A percentile compares a stretch with the other conserved stretches of the same genome.
These are phyloP conservation scores for Xanthoconium separans DNA, from an alignment of 1,284 basidiomycete species.

Conservation along the genomic window DNA sequence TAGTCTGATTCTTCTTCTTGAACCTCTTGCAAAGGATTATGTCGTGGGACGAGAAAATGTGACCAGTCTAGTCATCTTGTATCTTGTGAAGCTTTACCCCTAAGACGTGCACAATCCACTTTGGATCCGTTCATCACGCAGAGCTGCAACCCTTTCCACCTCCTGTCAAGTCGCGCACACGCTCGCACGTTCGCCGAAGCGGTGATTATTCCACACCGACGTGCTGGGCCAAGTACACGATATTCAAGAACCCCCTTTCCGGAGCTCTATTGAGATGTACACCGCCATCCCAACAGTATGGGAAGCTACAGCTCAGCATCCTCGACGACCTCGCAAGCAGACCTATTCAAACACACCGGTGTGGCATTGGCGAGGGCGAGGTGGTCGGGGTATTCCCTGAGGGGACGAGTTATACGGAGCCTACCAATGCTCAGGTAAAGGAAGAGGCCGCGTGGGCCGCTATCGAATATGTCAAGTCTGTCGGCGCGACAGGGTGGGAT, in stretches of 20 bases:
- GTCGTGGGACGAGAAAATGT: conserved; percentile 61
- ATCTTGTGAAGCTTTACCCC: conserved; percentile 25
- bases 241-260: conserved; percentile 56
- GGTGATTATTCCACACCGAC: conserved; percentile 55
- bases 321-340: conserved; percentile 48
- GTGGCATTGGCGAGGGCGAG: conserved; percentile 56
- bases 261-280: conserved; percentile 60
- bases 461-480: conserved; percentile 66
- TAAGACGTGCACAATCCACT: not conserved
- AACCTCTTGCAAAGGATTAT: not conserved
- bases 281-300: conserved; percentile 46
- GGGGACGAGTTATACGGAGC: conserved; percentile 64
- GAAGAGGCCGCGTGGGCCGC: conserved; percentile 77
- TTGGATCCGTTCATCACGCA: conserved; percentile 22
- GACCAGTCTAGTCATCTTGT: conserved; percentile 60
- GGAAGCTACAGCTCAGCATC: conserved; percentile 1
- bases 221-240: conserved; percentile 72
- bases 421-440: conserved; percentile 66
- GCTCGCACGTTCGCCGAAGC: conserved; percentile 30
- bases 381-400: conserved; percentile 79
- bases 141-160: conserved; percentile 55
- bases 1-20: not conserved
- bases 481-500: conserved; percentile 12
- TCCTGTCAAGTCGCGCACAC: not conserved
- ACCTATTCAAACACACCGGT: conserved; percentile 64